Base-by-base conservation (phyloP, 2,329 filamentous ascomycete genomes). In the Paracoccidioides lutzii region DNA sequence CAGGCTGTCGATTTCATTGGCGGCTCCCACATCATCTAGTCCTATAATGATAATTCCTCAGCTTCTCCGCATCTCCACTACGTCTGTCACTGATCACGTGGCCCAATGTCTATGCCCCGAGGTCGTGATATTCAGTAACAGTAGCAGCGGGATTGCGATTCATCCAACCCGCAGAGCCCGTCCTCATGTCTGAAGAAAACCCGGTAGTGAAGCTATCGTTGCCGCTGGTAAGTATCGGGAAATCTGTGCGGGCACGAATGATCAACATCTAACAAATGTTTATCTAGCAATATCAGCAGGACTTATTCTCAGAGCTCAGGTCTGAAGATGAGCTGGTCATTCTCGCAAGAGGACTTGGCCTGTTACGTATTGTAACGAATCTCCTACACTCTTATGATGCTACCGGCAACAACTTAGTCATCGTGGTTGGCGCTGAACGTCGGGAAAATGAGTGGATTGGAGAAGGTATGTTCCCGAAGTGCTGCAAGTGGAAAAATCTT, bases 371-470 rank as follows among this genome's bases (percentile, higher is more conserved):
- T 56, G 81, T 96, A 66, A 94, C 89, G n/a, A 98, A 97, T 68
- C 81, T 98, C 42, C 81, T 98, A 33, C 93, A 98, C 72, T 90
- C 90, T 22, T 96, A 96, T 73, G 93, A 98, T 78, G 90, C 90
- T 1, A 89, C 89, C 3, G 93, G 93, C 12, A 94, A 93, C 72
- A 97, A 95, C 66, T 76, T 98, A 55, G 84, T 98, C 51, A 77
- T 98, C 46, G 74, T 98, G 22, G 83, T 97, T 44, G 90, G 90
- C 8, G 90, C 93, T 40, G 87, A 93, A 58, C 90, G 96, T 38
- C 83, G 88, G 58, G 93, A 98, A 67, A 96, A 96, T 81, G 84
- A 85, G 55, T 97, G 91, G 90, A 90, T 98, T 58, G 93, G 93
- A 62, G 93, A 97, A 75, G 73, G 75, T 76, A 66, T 30, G 66